phyloP scores from a whole-genome alignment of 2,329 filamentous ascomycete species.

The Scedosporium aurantiacum region DNA sequence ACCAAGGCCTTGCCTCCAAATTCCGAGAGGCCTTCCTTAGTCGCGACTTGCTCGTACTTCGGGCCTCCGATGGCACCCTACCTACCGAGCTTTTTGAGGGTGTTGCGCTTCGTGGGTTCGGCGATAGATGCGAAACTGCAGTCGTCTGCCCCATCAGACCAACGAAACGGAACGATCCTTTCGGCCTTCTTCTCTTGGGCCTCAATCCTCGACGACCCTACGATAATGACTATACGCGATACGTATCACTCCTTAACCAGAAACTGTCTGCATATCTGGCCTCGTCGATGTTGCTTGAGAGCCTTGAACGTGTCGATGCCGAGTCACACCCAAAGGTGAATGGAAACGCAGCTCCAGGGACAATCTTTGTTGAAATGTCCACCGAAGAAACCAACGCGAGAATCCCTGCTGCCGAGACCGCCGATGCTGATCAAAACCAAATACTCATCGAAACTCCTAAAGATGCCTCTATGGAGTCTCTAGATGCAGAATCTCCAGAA shows the following conservation, averaged over 20 bases:
- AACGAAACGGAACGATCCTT: constrained; percentile 51
- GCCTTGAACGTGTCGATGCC: neutral
- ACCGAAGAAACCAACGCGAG: constrained; percentile 56
- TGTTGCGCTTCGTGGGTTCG: constrained; percentile 52
- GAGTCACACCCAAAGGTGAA: neutral
- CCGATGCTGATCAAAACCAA: neutral
- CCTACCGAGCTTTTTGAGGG: constrained; percentile 46
- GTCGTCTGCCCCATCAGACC: constrained; percentile 60
- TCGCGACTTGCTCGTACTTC: constrained; percentile 27
- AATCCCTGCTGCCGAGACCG: constrained; percentile 23
- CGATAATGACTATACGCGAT: constrained; percentile 62
- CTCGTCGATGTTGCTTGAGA: constrained; percentile 3
- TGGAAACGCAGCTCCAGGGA: constrained; percentile 42
- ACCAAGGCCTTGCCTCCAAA: constrained; percentile 25
- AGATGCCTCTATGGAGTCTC: neutral
- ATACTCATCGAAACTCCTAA: neutral
- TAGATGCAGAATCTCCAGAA: neutral
- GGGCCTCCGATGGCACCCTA: constrained; percentile 39
- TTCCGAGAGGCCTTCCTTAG: constrained; percentile 28
- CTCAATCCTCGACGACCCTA: constrained; percentile 62
- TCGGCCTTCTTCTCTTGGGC: constrained; percentile 59
- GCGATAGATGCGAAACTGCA: constrained; percentile 51
- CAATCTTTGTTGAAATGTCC: constrained; percentile 66
- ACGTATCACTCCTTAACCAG: constrained; percentile 39
- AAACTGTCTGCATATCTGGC: constrained; percentile 5